Evolutionary conservation across 495 filamentous ascomycete genomes (phyloP), one percentile per base, ranked within the genome.

Genomic region (Tuber umbilicatum): DNA sequence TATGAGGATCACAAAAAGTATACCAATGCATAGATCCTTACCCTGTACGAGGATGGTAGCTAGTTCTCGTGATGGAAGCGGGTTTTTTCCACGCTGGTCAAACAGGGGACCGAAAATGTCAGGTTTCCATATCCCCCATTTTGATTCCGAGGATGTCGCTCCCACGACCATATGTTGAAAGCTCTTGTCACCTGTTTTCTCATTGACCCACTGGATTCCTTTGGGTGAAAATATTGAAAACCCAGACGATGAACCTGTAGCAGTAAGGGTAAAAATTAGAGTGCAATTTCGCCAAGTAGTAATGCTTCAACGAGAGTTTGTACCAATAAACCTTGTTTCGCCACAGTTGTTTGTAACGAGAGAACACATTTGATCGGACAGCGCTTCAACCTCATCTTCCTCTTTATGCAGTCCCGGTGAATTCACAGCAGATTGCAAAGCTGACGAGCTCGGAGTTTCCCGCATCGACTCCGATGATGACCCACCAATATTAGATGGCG

Each of bases 331-430:
- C 83, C 95, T 87, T 40, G 95, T 97, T 84, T 99, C 95, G 42
- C 95, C 95, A 76, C 90, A 92, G 79, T 97, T 96, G 76, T 97
- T 98, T 10, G 95, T 99, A n/a, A 99, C 94, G 60, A 99, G 85
- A 1, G 94, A 97, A 83, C 95, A 97, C 95, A 99, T 98, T 91
- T 97, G 97, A 84, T 99, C 95, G 14, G 95, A 97, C 75, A 99
- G 82, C 1, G 89, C 91, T 81, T 96, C 94, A 10, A 97, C 94
- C 80, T 97, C 92, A 64, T 88, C 87, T 76, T 92, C 90, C 1
- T 85, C 84, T 74, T 75, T 82, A 17, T 39, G 70, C 23, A 76
- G 76, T 73, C 69, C 69, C 7, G 83, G 81, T 6, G 80, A 83
- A 74, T 75, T 81, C 43, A 68, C 76, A 39, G 74, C 23, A 39